Base-by-base conservation (phyloP, 352 stramenopile species). In the Globisporangium canariense region DNA sequence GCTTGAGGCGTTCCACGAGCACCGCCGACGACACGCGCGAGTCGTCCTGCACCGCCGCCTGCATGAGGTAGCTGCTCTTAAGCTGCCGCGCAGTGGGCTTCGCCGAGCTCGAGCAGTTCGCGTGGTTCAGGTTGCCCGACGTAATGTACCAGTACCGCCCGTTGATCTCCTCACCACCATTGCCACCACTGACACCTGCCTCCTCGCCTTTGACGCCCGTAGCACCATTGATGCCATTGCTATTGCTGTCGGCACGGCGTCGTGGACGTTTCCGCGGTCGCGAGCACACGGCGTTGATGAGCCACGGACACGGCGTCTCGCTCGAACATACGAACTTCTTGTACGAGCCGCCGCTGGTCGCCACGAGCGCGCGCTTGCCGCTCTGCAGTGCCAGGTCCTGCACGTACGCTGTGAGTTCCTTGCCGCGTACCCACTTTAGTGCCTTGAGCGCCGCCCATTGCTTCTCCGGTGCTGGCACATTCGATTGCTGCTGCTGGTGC, bases 271-370 rank as follows among this genome's bases (percentile, higher is more conserved):
- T 71, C 32, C 68, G 68, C 6, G 73, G 70, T 1, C 74, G 76
- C 20, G 77, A 79, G 25, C 63, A 74, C 32, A 88, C 77, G 51
- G 77, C 77, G 46, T 85, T 79, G 36, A 85, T 50, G 40, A 85
- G 68, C 77, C 77, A 88, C 22, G 64, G 22, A 49, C 78, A 88
- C 38, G 64, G 57, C 47, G 61, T 38, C 10, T 67, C 56, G 50
- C 76, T 83, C 41, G 76, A 74, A 55, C 78, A 85, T 10, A 80
- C 66, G 49, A 85, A 81, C 52, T 79, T 79, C 67, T 85, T 88
- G 73, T 82, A 83, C 56, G 76, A 81, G 38, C 78, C 78, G 62
- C 78, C 76, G 58, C 74, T 82, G 18, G 76, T 77, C 20, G 73
- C 72, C 38, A 85, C 76, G 40, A 76, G 66, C 25, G 74, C 73